Evolutionary conservation across 2,329 filamentous ascomycete genomes (phyloP).

Genomic region (Paracoccidioides lutzii): DNA sequence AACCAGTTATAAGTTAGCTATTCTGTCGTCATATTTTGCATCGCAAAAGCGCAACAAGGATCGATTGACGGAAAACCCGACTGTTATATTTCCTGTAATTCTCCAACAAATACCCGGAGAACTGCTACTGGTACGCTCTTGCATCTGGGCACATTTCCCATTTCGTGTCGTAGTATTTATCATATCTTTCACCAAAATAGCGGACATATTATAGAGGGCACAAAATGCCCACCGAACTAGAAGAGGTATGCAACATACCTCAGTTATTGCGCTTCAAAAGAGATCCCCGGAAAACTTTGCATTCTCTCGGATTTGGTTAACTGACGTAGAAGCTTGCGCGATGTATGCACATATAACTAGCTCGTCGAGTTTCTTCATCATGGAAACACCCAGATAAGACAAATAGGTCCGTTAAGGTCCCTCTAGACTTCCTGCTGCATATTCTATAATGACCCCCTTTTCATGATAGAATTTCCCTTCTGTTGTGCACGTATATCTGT

Average conservation of each 20-base stretch:
- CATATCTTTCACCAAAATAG: background rate
- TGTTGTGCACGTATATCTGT: background rate
- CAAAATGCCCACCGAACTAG: constrained; percentile 61
- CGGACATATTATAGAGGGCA: background rate
- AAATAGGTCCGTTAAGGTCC: constrained; percentile 46
- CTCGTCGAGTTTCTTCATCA: constrained; percentile 88
- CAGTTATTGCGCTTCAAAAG: background rate
- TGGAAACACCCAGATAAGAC: constrained; percentile 79
- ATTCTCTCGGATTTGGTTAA: background rate
- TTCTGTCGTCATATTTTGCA: background rate
- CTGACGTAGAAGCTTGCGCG: constrained; percentile 9
- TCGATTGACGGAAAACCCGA: background rate
- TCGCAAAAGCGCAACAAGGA: background rate
- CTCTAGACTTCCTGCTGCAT: background rate
- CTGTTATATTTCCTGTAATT: background rate
- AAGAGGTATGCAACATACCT: constrained; percentile 46
- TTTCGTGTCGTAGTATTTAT: background rate
- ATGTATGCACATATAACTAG: constrained; percentile 54
- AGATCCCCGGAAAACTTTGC: background rate
- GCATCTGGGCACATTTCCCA: background rate
- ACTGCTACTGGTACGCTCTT: no score
- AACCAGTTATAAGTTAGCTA: no score
- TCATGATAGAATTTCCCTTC: background rate
- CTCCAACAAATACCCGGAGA: background rate
- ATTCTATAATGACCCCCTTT: background rate